Percentiles rank a stretch among this genome's conserved stretches.
Evolutionary conservation across 768 basidiomycete species (phyloP).

Genomic region (Hebeloma cylindrosporum): DNA sequence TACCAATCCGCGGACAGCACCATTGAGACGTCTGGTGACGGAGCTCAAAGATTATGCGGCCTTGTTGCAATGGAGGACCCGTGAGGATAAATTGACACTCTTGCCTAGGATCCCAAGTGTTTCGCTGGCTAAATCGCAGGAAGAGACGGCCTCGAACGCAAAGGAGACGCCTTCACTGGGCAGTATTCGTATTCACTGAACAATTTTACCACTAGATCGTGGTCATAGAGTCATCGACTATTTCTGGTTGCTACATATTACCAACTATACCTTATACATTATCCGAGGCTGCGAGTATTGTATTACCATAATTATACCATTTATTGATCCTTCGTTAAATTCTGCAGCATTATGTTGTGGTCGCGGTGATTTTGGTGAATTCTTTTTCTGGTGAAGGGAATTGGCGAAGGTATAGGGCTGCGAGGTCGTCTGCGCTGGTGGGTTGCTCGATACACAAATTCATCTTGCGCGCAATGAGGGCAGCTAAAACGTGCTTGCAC

Average conservation of each 20-base stretch:
- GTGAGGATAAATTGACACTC: conserved; percentile 34
- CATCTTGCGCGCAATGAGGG: conserved; percentile 56
- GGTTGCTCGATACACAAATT: conserved; percentile 50
- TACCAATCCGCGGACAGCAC: conserved; percentile 10
- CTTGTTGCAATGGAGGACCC: conserved; percentile 58
- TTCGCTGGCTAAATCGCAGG: background rate
- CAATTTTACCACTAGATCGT: conserved; percentile 1
- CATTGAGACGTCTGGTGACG: conserved; percentile 48
- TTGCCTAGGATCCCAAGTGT: conserved; percentile 9
- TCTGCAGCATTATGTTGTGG: too few species aligned
- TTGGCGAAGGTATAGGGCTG: conserved; percentile 38
- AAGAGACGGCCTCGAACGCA: conserved; percentile 1
- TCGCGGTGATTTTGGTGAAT: background rate
- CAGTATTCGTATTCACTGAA: background rate
- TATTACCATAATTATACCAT: too few species aligned
- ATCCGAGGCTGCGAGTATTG: too few species aligned
- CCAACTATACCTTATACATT: conserved; percentile 2
- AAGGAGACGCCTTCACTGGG: conserved; percentile 5
- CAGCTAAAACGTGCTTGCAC: conserved; percentile 83
- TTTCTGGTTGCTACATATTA: background rate
- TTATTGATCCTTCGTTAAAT: too few species aligned
- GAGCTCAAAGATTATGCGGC: conserved; percentile 59
- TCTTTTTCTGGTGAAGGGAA: conserved; percentile 20
- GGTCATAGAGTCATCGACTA: too few species aligned
- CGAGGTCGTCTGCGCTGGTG: conserved; percentile 48